A percentile compares a stretch with the other conserved stretches of the same genome.
Conservation (phyloP, 2,329 filamentous ascomycete genomes). For the Phoma sp. region DNA sequence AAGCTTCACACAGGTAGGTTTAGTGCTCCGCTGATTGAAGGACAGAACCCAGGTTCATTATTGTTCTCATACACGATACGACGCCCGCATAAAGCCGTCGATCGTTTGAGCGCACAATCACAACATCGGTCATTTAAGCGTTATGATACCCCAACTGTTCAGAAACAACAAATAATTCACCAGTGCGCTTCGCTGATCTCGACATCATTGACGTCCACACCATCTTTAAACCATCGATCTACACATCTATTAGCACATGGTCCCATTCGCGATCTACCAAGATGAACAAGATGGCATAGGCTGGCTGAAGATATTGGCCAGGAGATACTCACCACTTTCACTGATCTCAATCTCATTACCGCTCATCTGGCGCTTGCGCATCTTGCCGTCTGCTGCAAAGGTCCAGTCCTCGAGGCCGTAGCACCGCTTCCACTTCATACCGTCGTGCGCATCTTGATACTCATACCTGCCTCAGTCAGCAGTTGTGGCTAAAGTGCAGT, state of each 20-base stretch:
- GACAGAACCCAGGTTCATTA: conserved; percentile 74
- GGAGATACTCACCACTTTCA: background rate
- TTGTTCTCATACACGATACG: conserved; percentile 84
- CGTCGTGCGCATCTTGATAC: conserved; percentile 71
- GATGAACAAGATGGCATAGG: background rate
- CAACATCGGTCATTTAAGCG: conserved; percentile 16
- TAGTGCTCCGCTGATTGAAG: conserved; percentile 21
- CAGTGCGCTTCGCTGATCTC: conserved; percentile 73
- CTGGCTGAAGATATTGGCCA: background rate
- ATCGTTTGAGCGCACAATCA: background rate
- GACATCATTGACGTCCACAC: conserved; percentile 72
- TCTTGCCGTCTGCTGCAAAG: conserved; percentile 72
- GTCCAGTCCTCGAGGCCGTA: conserved; percentile 87
- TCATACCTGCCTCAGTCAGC: conserved; percentile 68
- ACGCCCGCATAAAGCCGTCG: conserved; percentile 63
- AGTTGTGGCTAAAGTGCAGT: background rate
- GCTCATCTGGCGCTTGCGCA: conserved; percentile 79
- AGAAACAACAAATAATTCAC: conserved; percentile 43
- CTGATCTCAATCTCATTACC: conserved; percentile 46
- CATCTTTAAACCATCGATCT: conserved; percentile 74
- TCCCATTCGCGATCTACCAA: no score
- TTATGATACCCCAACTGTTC: conserved; percentile 33
- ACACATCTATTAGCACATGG: conserved; percentile 20
- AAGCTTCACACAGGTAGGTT: conserved; percentile 17
- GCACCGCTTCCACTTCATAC: conserved; percentile 72